Percentiles rank a stretch among this genome's conserved stretches.
phyloP scores from a whole-genome alignment of 768 basidiomycete species.

The Tylopilus sp. region DNA sequence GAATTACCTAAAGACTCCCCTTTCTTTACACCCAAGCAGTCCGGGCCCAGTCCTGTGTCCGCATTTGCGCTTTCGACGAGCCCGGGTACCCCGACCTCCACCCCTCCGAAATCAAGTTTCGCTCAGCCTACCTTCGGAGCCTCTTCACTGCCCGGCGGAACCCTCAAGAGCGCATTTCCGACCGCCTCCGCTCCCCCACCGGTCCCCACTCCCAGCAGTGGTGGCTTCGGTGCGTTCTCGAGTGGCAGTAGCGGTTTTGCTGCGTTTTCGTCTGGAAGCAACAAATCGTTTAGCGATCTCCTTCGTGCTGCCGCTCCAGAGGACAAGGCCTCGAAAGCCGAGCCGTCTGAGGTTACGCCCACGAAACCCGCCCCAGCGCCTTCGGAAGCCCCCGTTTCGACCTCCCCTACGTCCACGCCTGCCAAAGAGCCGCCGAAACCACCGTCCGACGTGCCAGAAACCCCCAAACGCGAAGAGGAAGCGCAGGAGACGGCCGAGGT shows the following conservation, averaged over 20 bases:
- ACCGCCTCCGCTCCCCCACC: neutral
- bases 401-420: constrained; percentile 10
- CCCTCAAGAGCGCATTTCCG: constrained; percentile 20
- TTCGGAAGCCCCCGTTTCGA: constrained; percentile 1
- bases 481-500: neutral
- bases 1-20: constrained; percentile 45
- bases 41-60: constrained; percentile 35
- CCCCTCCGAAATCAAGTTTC: constrained; percentile 21
- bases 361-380: neutral
- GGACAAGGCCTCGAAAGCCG: constrained; percentile 18
- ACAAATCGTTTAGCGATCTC: constrained; percentile 61
- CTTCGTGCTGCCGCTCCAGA: constrained; percentile 42
- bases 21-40: constrained; percentile 43
- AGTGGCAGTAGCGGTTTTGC: constrained; percentile 44
- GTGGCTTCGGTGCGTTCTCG: constrained; percentile 30
- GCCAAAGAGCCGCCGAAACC: constrained; percentile 8
- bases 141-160: constrained; percentile 30
- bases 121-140: constrained; percentile 38
- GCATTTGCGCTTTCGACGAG: constrained; percentile 34
- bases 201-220: constrained; percentile 9
- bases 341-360: constrained; percentile 16
- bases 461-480: neutral
- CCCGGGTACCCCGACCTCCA: constrained; percentile 15
- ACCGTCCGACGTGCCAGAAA: neutral
- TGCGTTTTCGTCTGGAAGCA: constrained; percentile 44